Conservation (phyloP, 768 basidiomycete genomes). For the Trametes cinnabarina region DNA sequence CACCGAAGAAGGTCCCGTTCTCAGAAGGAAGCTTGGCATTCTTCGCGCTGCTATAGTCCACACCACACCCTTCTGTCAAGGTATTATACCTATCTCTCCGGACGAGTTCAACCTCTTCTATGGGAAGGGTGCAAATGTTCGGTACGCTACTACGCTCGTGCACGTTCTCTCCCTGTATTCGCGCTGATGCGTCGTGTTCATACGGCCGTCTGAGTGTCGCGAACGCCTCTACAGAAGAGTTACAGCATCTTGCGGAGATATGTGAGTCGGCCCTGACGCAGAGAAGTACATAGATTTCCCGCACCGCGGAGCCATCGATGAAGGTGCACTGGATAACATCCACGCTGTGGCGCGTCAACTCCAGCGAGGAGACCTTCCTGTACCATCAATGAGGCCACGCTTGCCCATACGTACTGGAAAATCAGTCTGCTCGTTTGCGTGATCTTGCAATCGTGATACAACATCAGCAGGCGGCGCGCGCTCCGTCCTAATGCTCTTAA, state of each 20-base stretch:
- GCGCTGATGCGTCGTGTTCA: too few species aligned
- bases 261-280: too few species aligned
- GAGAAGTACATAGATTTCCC: too few species aligned
- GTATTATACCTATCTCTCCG: constrained; percentile 5
- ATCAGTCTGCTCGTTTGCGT: constrained; percentile 2
- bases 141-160: not conserved
- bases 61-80: constrained; percentile 17
- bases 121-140: not conserved
- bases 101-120: constrained; percentile 14
- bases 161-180: too few species aligned
- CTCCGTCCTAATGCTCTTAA: too few species aligned
- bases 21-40: not conserved
- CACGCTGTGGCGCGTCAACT: not conserved
- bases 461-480: too few species aligned
- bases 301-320: too few species aligned
- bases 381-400: constrained; percentile 2
- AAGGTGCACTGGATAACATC: not conserved
- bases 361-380: constrained; percentile 1
- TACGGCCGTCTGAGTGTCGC: too few species aligned
- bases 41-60: constrained; percentile 7
- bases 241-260: too few species aligned
- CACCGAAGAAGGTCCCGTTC: not conserved
- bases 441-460: not conserved
- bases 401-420: constrained; percentile 2
- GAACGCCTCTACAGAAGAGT: too few species aligned